Evolutionary conservation across 2,329 filamentous ascomycete species (phyloP).

Genomic region (Torrubiella hemipterigena): DNA sequence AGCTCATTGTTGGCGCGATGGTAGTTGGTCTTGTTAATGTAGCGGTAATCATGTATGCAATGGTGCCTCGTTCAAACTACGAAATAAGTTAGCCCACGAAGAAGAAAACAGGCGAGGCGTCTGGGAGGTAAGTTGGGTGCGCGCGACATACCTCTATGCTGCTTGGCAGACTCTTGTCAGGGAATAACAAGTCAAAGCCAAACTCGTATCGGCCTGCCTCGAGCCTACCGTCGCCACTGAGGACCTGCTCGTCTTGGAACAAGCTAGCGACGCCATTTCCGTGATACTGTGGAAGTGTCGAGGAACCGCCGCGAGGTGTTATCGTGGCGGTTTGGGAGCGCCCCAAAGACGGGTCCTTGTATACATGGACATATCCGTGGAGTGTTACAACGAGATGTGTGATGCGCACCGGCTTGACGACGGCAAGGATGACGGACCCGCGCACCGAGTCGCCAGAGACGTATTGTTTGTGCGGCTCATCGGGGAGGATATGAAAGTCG

Average conservation of each 20-base stretch:
- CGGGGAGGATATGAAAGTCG: constrained; percentile 67
- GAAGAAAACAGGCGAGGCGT: not conserved
- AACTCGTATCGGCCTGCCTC: constrained; percentile 69
- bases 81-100: not conserved
- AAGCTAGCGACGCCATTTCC: constrained; percentile 70
- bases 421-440: constrained; percentile 59
- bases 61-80: constrained; percentile 89
- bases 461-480: constrained; percentile 70
- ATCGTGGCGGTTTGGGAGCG: constrained; percentile 35
- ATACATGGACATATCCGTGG: constrained; percentile 70
- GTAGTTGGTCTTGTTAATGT: constrained; percentile 82
- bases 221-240: constrained; percentile 67
- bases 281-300: constrained; percentile 42
- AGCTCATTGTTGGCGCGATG: constrained; percentile 67
- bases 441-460: constrained; percentile 62
- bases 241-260: constrained; percentile 70
- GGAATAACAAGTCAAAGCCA: constrained; percentile 62
- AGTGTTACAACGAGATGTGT: constrained; percentile 70
- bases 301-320: constrained; percentile 24
- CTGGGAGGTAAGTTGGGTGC: constrained; percentile 5
- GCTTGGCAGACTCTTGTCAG: constrained; percentile 61
- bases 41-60: constrained; percentile 82
- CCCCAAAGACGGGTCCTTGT: constrained; percentile 52
- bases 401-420: constrained; percentile 63
- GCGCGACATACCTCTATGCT: constrained; percentile 72